Conservation (phyloP, 352 stramenopile species). For the Globisporangium uncinulatum region DNA sequence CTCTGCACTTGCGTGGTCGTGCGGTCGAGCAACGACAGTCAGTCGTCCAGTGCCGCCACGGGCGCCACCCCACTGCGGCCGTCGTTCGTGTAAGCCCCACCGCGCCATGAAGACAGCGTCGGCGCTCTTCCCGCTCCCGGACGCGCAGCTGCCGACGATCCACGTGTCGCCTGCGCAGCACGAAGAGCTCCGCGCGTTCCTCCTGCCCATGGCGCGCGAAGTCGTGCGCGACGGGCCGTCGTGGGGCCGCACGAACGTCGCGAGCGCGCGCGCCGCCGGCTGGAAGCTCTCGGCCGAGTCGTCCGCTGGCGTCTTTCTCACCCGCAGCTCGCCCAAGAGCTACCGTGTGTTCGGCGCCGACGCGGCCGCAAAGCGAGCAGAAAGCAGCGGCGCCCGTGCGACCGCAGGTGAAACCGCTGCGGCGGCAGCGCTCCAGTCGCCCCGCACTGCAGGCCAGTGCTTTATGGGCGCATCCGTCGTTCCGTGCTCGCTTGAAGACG, state of each 20-base stretch:
- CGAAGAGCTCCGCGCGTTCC: constrained; percentile 54
- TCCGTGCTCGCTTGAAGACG: constrained; percentile 58
- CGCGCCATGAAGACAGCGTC: neutral
- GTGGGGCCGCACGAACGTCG: constrained; percentile 58
- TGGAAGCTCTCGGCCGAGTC: constrained; percentile 51
- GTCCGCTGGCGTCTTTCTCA: constrained; percentile 41
- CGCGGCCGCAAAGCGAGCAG: neutral
- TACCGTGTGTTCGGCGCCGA: constrained; percentile 8
- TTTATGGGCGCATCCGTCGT: constrained; percentile 58
- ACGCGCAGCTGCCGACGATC: constrained; percentile 41
- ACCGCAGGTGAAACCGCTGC: neutral
- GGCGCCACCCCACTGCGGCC: too few relatives aligned
- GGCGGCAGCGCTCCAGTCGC: neutral
- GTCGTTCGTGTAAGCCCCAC: neutral
- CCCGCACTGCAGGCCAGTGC: constrained; percentile 23
- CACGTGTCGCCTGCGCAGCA: constrained; percentile 45
- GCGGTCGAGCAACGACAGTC: neutral
- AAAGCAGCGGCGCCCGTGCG: neutral
- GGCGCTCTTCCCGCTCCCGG: constrained; percentile 44
- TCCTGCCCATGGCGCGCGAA: constrained; percentile 40
- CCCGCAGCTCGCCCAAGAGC: constrained; percentile 21
- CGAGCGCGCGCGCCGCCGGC: constrained; percentile 30
- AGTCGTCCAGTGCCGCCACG: neutral
- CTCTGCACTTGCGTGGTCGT: neutral
- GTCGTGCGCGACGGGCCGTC: constrained; percentile 52